These are phyloP conservation scores for Cenchrus americanus DNA, from an alignment of 176 grass and related monocot genomes.

Conservation along the genomic window DNA sequence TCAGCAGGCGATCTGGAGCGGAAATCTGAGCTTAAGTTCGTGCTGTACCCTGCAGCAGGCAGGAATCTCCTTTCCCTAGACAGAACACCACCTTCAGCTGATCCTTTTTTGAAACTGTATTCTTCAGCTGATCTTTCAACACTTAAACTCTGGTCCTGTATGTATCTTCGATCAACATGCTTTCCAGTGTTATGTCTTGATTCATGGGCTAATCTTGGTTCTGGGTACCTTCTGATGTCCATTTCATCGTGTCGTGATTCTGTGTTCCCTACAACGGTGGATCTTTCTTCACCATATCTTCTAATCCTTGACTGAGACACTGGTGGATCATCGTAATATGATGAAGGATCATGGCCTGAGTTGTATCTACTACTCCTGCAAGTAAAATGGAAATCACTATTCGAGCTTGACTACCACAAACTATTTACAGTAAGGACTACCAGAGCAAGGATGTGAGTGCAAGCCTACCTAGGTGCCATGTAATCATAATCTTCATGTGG, in stretches of 20 bases:
- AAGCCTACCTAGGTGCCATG: conserved; percentile 44
- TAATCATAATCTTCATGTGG: conserved; percentile 55
- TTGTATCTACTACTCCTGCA: conserved; percentile 62
- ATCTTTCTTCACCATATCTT: conserved; percentile 53
- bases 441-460: conserved; percentile 15
- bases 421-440: background rate
- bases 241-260: conserved; percentile 39
- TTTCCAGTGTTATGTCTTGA: conserved; percentile 41
- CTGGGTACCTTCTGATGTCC: conserved; percentile 15
- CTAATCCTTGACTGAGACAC: conserved; percentile 48
- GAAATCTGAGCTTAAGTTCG: conserved; percentile 24
- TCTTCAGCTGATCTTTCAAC: conserved; percentile 43
- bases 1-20: conserved; percentile 48
- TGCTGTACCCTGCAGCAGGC: conserved; percentile 40
- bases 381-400: conserved; percentile 28
- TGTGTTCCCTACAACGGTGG: conserved; percentile 1
- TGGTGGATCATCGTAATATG: conserved; percentile 47
- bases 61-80: conserved; percentile 47
- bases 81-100: conserved; percentile 34
- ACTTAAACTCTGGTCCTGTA: conserved; percentile 37
- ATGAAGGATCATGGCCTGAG: conserved; percentile 43
- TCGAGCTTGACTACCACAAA: conserved; percentile 31
- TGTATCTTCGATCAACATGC: conserved; percentile 42
- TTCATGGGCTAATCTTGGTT: conserved; percentile 39
- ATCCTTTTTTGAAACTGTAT: conserved; percentile 24